A percentile compares a stretch with the other conserved stretches of the same genome.
These are phyloP conservation scores for Fusarium staphyleae DNA, from an alignment of 2,329 filamentous ascomycete species.

Conservation along the genomic window DNA sequence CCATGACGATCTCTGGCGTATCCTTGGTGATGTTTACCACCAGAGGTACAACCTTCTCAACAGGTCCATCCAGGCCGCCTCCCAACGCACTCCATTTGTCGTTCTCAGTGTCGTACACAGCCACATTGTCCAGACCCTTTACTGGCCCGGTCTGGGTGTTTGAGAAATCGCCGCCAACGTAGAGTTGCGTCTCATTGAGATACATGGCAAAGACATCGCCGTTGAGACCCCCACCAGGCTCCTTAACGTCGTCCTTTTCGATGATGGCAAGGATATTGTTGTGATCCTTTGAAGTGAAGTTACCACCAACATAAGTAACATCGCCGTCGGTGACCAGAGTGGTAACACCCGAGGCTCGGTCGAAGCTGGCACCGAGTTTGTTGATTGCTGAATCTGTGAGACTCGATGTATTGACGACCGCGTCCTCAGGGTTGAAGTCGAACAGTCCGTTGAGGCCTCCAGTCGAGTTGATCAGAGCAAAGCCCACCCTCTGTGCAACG, in stretches of 20 bases:
- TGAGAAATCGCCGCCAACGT: constrained; percentile 85
- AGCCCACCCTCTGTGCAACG: constrained; percentile 89
- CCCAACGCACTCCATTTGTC: constrained; percentile 82
- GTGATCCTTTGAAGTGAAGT: constrained; percentile 74
- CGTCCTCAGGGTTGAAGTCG: constrained; percentile 75
- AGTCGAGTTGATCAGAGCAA: constrained; percentile 74
- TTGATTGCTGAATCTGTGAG: constrained; percentile 79
- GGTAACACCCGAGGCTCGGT: constrained; percentile 71
- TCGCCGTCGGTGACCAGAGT: constrained; percentile 71
- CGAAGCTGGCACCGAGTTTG: constrained; percentile 74
- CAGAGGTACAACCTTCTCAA: constrained; percentile 77
- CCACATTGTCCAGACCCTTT: constrained; percentile 76
- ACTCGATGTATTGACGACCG: constrained; percentile 63
- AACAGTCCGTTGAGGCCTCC: constrained; percentile 89
- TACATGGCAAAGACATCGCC: constrained; percentile 77
- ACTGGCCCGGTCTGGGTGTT: constrained; percentile 69
- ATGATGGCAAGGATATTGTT: constrained; percentile 81
- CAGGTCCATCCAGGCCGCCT: constrained; percentile 82
- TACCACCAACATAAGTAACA: constrained; percentile 79
- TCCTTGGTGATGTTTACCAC: constrained; percentile 77
- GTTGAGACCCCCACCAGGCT: constrained; percentile 78
- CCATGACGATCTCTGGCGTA: constrained; percentile 74
- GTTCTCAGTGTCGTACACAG: constrained; percentile 72
- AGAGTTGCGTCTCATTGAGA: constrained; percentile 71
- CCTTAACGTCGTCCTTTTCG: constrained; percentile 66